Evolutionary conservation across 345 rosid genomes (phyloP), one percentile per base, ranked within the genome.

Genomic region (Trapa bicornis): DNA sequence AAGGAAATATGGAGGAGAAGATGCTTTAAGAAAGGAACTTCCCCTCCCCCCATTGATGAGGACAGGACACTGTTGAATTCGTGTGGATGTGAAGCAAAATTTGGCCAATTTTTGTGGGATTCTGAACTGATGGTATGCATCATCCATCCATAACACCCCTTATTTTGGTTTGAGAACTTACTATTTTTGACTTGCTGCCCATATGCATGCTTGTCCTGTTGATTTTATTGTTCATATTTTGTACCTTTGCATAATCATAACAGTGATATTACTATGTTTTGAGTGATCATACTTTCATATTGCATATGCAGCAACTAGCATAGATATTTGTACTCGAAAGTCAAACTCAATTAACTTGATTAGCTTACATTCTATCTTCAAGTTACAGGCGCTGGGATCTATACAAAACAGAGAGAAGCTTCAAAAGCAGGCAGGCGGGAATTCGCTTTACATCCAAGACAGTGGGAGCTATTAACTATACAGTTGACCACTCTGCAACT

Each of bases 1-100:
- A 53, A 0, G 29, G 35, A 22, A n/a, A n/a, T n/a, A n/a, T 0
- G 35, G 35, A 54, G 48, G 48, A 4, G 48, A 11, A 45, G 8
- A 4, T 13, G 7, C 12, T 45, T 45, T 45, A 7, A 45, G 35
- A 10, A 22, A 6, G 33, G 11, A 17, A 22, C 4, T 57, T 60
- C 29, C 13, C 50, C 53, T 45, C 48, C 50, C 53, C 38, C 48
- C 48, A 45, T 65, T 68, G 58, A 65, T 79, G 52, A 70, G 81
- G 81, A 22, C 29, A 64, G 33, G 63, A 29, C 65, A 53, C 70
- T 57, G 75, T 74, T 68, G 62, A 75, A 69, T 42, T 6, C 60
- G 70, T 74, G 76, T 73, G 87, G 87, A 74, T 68, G 48, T 50
- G 33, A 57, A 15, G 56, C 10, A 39, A 45, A 7, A 7, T 45